Evolutionary conservation across 306 rosid species (phyloP).

Genomic region (Astragalus membranaceus): DNA sequence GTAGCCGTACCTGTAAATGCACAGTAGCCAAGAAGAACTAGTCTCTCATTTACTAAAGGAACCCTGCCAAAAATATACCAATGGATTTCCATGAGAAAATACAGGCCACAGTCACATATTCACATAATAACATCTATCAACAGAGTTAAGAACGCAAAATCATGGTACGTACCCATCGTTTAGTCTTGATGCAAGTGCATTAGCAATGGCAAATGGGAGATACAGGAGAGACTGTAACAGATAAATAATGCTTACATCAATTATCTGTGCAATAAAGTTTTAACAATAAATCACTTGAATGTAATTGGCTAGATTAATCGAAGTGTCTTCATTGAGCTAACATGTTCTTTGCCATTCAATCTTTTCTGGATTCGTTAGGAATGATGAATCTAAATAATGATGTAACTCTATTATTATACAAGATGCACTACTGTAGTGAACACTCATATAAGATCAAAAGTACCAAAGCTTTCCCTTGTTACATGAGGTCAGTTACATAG

Average conservation of each 20-base stretch:
- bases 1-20: conserved; percentile 49
- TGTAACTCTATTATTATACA: background rate
- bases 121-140: background rate
- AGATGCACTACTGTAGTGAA: background rate
- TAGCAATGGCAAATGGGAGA: conserved; percentile 89
- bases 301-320: background rate
- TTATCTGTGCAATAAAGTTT: background rate
- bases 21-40: conserved; percentile 79
- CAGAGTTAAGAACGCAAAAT: background rate
- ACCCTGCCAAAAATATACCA: conserved; percentile 45
- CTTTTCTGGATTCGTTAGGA: background rate
- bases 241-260: conserved; percentile 9
- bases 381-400: background rate
- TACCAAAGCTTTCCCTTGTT: background rate
- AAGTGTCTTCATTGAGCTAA: background rate
- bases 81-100: conserved; percentile 21
- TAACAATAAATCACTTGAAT: background rate
- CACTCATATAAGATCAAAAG: too few species aligned
- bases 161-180: conserved; percentile 69
- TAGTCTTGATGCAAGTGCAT: conserved; percentile 71
- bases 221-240: conserved; percentile 63
- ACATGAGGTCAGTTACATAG: background rate
- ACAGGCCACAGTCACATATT: background rate
- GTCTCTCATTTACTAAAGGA: conserved; percentile 69
- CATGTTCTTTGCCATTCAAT: background rate